A percentile compares a stretch with the other conserved stretches of the same genome.
Evolutionary conservation across 1,284 basidiomycete genomes (phyloP).

Genomic region (Pseudozyma sp.): DNA sequence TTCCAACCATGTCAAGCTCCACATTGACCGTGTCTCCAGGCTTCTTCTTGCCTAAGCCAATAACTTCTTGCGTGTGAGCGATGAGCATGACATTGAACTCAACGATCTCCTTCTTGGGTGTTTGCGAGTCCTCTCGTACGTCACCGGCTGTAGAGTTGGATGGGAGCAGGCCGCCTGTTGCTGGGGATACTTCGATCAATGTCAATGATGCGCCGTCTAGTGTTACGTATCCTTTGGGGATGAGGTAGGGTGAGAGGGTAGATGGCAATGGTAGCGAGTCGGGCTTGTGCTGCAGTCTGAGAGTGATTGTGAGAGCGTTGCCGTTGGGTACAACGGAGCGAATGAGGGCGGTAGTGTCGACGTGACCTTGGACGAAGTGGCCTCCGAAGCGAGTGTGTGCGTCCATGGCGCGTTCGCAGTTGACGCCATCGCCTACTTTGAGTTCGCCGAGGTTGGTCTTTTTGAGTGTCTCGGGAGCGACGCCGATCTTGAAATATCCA

Average conservation of each 20-base stretch:
- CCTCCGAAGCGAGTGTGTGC: slow-evolving; percentile 92
- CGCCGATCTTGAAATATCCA: slow-evolving; percentile 85
- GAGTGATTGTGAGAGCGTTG: slow-evolving; percentile 82
- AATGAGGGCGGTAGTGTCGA: slow-evolving; percentile 81
- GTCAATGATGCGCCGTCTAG: slow-evolving; percentile 96
- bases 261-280: slow-evolving; percentile 74
- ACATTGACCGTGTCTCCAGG: slow-evolving; percentile 65
- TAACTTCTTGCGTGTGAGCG: slow-evolving; percentile 67
- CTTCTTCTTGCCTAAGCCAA: slow-evolving; percentile 63
- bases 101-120: slow-evolving; percentile 54
- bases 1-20: slow-evolving; percentile 68
- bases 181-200: slow-evolving; percentile 77
- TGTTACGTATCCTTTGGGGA: slow-evolving; percentile 95
- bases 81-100: slow-evolving; percentile 69
- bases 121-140: slow-evolving; percentile 34
- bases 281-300: slow-evolving; percentile 74
- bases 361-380: slow-evolving; percentile 87
- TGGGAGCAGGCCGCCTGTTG: slow-evolving; percentile 56
- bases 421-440: slow-evolving; percentile 82
- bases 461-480: slow-evolving; percentile 92
- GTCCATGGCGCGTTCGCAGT: slow-evolving; percentile 93
- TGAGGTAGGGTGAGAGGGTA: slow-evolving; percentile 82
- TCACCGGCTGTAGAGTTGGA: slow-evolving; percentile 53
- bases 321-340: slow-evolving; percentile 78
- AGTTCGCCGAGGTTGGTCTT: slow-evolving; percentile 87